Conservation (phyloP, 805 yeast genomes). For the Saccharomycopsis oosterbeekiorum region DNA sequence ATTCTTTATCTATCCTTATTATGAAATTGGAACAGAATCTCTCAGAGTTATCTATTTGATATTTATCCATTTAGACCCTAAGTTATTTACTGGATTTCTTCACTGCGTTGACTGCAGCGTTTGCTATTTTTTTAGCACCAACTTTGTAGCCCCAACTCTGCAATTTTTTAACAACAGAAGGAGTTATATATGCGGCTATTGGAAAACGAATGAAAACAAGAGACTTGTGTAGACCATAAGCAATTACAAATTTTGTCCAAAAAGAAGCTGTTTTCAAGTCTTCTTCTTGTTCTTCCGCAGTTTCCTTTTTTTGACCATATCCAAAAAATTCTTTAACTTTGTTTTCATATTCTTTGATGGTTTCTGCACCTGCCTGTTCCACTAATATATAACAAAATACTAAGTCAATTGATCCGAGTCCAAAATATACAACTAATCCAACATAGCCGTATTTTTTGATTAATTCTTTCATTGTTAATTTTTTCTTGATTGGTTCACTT, state of each 20-base stretch:
- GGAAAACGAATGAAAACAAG: slow-evolving; percentile 80
- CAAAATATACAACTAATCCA: slow-evolving; percentile 78
- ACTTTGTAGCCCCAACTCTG: slow-evolving; percentile 74
- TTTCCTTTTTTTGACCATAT: slow-evolving; percentile 36
- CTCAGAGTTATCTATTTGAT: too few species aligned
- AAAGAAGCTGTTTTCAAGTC: slow-evolving; percentile 30
- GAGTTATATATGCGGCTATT: slow-evolving; percentile 85
- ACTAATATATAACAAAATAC: slow-evolving; percentile 78
- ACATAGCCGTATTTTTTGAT: slow-evolving; percentile 85
- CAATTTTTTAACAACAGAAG: slow-evolving; percentile 55
- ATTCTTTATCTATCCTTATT: neutral
- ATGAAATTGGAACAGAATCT: too few species aligned
- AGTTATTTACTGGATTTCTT: slow-evolving; percentile 5
- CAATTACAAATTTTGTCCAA: slow-evolving; percentile 78
- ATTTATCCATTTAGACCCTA: neutral
- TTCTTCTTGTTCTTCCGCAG: slow-evolving; percentile 16
- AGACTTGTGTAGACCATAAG: slow-evolving; percentile 89
- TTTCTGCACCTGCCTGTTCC: slow-evolving; percentile 80
- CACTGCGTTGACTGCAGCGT: slow-evolving; percentile 1
- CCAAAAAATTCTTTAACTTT: slow-evolving; percentile 55
- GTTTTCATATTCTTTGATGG: slow-evolving; percentile 58
- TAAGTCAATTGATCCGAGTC: slow-evolving; percentile 62
- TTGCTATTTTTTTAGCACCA: slow-evolving; percentile 28
- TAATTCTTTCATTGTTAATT: slow-evolving; percentile 38
- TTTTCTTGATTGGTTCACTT: neutral